Conservation (phyloP, 1,284 basidiomycete genomes). For the Papiliotrema fonsecae region DNA sequence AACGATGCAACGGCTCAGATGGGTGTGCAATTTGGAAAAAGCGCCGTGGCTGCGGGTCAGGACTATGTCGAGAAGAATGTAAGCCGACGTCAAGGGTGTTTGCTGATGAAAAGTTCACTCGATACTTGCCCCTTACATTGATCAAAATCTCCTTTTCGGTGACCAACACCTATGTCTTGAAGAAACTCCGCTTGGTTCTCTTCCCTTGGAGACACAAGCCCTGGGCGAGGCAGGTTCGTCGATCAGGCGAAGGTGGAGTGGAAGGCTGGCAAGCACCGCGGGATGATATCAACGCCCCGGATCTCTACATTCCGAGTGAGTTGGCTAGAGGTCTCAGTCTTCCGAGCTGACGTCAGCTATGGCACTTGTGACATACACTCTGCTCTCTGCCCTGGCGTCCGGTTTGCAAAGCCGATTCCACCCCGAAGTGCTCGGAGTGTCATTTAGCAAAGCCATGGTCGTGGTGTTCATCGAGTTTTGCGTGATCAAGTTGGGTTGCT, state of each 20-base stretch:
- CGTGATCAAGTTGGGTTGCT: slow-evolving; percentile 84
- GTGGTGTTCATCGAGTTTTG: slow-evolving; percentile 81
- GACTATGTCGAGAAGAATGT: slow-evolving; percentile 95
- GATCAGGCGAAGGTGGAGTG: slow-evolving; percentile 49
- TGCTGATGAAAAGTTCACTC: slow-evolving; percentile 59
- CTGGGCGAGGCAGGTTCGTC: slow-evolving; percentile 64
- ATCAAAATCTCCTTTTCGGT: slow-evolving; percentile 96
- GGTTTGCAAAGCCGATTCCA: slow-evolving; percentile 81
- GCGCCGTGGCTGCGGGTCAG: slow-evolving; percentile 86
- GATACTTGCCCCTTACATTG: slow-evolving; percentile 64
- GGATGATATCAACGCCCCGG: slow-evolving; percentile 93
- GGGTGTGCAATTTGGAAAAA: slow-evolving; percentile 91
- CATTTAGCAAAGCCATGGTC: slow-evolving; percentile 73
- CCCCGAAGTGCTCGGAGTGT: slow-evolving; percentile 82
- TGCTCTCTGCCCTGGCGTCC: slow-evolving; percentile 76
- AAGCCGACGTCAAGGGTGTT: slow-evolving; percentile 33
- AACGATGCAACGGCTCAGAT: slow-evolving; percentile 93
- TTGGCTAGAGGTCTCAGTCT: slow-evolving; percentile 10
- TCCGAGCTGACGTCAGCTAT: slow-evolving; percentile 60
- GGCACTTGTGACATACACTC: slow-evolving; percentile 93
- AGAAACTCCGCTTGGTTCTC: slow-evolving; percentile 82
- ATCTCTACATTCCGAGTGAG: slow-evolving; percentile 92
- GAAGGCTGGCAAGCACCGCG: slow-evolving; percentile 80
- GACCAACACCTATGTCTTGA: slow-evolving; percentile 90
- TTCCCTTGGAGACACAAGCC: slow-evolving; percentile 93